Evolutionary conservation across 495 filamentous ascomycete genomes (phyloP).

Genomic region (Tuber microsphaerosporum): DNA sequence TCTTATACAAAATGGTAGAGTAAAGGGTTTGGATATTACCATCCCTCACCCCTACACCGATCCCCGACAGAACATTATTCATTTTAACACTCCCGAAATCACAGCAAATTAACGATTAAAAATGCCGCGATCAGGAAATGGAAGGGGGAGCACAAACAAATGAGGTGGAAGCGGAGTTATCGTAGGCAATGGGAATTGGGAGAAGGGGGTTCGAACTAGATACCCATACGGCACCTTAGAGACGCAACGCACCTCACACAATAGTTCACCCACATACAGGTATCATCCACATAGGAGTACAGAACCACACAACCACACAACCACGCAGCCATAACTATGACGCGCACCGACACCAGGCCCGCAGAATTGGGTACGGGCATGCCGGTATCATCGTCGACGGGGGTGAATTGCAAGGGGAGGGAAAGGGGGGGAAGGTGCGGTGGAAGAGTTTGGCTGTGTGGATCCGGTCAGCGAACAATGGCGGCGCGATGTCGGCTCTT

Average conservation of each 20-base stretch:
- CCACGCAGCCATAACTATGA: constrained; percentile 31
- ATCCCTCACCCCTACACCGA: not conserved
- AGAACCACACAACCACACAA: not conserved
- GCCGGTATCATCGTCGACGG: constrained; percentile 27
- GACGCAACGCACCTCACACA: constrained; percentile 3
- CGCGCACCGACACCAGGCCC: constrained; percentile 36
- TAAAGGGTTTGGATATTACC: not conserved
- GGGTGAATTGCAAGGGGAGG: constrained; percentile 4
- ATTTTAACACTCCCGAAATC: not conserved
- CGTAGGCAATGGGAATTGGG: constrained; percentile 1
- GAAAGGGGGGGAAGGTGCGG: not conserved
- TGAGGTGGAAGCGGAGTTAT: not conserved
- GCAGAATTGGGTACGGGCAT: constrained; percentile 36
- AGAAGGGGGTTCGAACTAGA: not conserved
- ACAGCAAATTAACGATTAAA: not conserved
- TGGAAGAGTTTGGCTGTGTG: constrained; percentile 12
- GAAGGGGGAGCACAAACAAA: not conserved
- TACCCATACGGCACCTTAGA: not conserved
- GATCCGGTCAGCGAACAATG: constrained; percentile 33
- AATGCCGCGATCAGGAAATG: not conserved
- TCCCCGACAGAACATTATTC: not conserved
- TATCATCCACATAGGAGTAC: not conserved
- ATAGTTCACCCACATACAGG: not conserved
- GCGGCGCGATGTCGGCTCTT: constrained; percentile 32
- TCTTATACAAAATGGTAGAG: not conserved